Base-by-base conservation (phyloP, 2,329 filamentous ascomycete genomes). In the Epicoccum sorghinum region DNA sequence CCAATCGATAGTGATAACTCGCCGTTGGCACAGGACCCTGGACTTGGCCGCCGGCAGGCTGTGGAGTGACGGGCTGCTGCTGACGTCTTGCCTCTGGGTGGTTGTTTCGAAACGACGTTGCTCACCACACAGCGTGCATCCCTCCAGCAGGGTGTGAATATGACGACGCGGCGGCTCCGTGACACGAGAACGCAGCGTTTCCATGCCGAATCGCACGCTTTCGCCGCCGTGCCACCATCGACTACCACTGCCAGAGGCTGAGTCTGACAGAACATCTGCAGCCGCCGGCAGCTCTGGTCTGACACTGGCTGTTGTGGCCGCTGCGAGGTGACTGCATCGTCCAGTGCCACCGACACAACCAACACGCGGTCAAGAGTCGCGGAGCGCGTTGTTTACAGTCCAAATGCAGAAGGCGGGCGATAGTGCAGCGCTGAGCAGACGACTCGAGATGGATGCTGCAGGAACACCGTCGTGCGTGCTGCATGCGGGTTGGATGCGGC, bases 1-100 rank as follows among this genome's bases (percentile, higher is more conserved):
- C 71, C 71, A 74, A 74, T 74, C 71, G 71, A 74, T 74, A 71
- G 63, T 68, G 71, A 71, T 73, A 73, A 45, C 67, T 70, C 62
- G 55, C 66, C 69, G 69, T 65, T 58, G 58, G 48, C 27, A 54
- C 49, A 46, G 38, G 61, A 60, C 65, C 67, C 67, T 68, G 68
- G 56, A 58, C 58, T 62, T 59, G 61, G 60, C 60, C 47, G 52
- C 57, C 57, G 54, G 56, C 43, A 55, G 41, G 53, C 49, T 61
- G 58, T 52, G 43, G 46, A 38, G 47, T 58, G 65, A 60, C 56
- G 36, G 55, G 54, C 47, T 50, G 57, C 49, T 62, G 67, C 62
- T 68, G 65, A 67, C 64, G 60, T 66, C 49, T 59, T 52, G 61
- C 58, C 61, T 61, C 59, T 64, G 47, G 57, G 59, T 58, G 56